These are phyloP conservation scores for Podospora tetraspora DNA, from an alignment of 495 filamentous ascomycete species.

Conservation along the genomic window DNA sequence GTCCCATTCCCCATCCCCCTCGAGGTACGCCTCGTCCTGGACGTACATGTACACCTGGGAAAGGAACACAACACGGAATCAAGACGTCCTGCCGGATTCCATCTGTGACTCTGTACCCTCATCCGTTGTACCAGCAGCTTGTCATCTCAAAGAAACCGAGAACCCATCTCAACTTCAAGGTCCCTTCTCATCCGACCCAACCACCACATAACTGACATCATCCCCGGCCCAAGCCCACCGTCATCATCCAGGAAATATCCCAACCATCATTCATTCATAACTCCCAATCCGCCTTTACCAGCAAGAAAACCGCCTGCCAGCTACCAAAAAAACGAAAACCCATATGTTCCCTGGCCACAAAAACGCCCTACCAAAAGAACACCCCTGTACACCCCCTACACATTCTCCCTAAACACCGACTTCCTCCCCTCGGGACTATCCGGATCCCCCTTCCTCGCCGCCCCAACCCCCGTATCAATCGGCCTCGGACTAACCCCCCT, in stretches of 20 bases:
- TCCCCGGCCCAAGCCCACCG: background rate
- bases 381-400: conserved; percentile 28
- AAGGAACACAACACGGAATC: background rate
- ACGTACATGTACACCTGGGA: background rate
- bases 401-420: conserved; percentile 48
- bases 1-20: no score
- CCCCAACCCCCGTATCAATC: conserved; percentile 36
- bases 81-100: background rate
- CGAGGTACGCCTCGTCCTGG: background rate
- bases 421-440: conserved; percentile 43
- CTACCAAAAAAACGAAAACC: background rate
- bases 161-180: background rate
- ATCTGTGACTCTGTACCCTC: background rate
- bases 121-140: background rate
- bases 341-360: background rate
- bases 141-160: background rate
- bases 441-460: conserved; percentile 15
- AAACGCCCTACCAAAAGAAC: background rate
- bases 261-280: background rate
- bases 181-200: background rate
- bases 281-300: background rate
- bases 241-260: background rate
- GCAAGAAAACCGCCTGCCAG: background rate
- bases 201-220: background rate
- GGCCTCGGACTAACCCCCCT: conserved; percentile 54